phyloP scores from a whole-genome alignment of 2,329 filamentous ascomycete species.

The Graphilbum sp. region DNA sequence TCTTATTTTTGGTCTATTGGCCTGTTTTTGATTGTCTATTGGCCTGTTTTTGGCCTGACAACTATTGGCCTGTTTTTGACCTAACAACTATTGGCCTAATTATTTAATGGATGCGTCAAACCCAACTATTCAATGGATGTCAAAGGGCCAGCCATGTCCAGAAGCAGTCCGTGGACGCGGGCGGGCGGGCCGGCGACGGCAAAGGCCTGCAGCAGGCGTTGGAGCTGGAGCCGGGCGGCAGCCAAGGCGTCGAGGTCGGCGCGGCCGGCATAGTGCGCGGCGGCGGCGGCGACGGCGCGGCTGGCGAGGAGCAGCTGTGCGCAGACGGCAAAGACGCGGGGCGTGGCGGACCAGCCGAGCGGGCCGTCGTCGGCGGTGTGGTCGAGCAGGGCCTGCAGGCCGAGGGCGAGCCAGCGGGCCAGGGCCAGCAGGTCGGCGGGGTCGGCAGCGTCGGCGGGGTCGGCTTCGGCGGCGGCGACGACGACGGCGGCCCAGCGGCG shows the following conservation, averaged over 20 bases:
- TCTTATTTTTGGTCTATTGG: too few species aligned
- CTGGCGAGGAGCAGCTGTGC: conserved; percentile 27
- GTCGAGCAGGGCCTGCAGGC: conserved; percentile 25
- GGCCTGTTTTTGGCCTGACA: too few species aligned
- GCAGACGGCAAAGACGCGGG: conserved; percentile 48
- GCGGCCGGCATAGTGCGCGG: background rate
- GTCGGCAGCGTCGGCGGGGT: conserved; percentile 8
- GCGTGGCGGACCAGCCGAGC: conserved; percentile 56
- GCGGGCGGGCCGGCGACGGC: background rate
- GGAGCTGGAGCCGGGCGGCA: background rate
- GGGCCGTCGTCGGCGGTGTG: conserved; percentile 36
- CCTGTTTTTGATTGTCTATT: too few species aligned
- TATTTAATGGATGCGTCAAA: too few species aligned
- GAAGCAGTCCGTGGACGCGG: conserved; percentile 8
- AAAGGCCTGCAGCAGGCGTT: conserved; percentile 4
- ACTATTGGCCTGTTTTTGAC: too few species aligned
- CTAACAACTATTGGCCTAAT: too few species aligned
- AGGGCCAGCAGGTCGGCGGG: conserved; percentile 9
- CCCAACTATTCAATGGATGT: too few species aligned
- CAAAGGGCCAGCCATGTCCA: conserved; percentile 7
- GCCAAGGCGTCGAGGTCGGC: too few species aligned
- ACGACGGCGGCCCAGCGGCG: conserved; percentile 48
- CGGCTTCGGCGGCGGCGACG: conserved; percentile 6
- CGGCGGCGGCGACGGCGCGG: conserved; percentile 15
- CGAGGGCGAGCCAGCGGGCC: conserved; percentile 31